phyloP scores from a whole-genome alignment of 345 rosid genomes.

The Salix caprea region DNA sequence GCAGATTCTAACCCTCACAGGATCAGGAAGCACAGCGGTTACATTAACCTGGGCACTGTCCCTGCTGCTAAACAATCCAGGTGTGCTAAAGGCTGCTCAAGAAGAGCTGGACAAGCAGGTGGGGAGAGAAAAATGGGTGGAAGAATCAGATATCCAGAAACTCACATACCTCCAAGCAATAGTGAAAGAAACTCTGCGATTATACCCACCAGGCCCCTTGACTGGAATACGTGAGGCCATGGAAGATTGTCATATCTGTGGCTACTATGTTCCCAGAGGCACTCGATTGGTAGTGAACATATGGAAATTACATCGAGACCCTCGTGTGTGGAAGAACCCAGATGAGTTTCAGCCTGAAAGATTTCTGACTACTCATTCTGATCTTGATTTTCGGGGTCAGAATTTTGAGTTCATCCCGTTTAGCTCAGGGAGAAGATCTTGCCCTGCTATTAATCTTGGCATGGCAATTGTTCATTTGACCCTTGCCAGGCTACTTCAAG shows the following conservation, averaged over 20 bases:
- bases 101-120: conserved; percentile 49
- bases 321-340: conserved; percentile 33
- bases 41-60: conserved; percentile 49
- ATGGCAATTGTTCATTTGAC: conserved; percentile 14
- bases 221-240: conserved; percentile 37
- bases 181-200: conserved; percentile 49
- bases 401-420: conserved; percentile 29
- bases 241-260: conserved; percentile 26
- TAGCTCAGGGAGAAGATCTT: conserved; percentile 27
- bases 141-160: conserved; percentile 49
- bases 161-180: conserved; percentile 51
- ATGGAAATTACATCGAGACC: conserved; percentile 43
- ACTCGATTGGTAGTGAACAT: conserved; percentile 30
- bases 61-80: conserved; percentile 40
- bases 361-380: conserved; percentile 21
- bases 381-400: conserved; percentile 19
- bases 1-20: conserved; percentile 35
- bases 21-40: conserved; percentile 48
- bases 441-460: conserved; percentile 24
- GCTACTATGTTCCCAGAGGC: conserved; percentile 27
- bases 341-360: conserved; percentile 23
- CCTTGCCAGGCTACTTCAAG: conserved; percentile 26
- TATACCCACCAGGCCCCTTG: conserved; percentile 32
- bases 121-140: conserved; percentile 42
- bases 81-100: conserved; percentile 34